These are phyloP conservation scores for Solanum arcanum DNA, from an alignment of 257 asterid genomes.

Conservation along the genomic window DNA sequence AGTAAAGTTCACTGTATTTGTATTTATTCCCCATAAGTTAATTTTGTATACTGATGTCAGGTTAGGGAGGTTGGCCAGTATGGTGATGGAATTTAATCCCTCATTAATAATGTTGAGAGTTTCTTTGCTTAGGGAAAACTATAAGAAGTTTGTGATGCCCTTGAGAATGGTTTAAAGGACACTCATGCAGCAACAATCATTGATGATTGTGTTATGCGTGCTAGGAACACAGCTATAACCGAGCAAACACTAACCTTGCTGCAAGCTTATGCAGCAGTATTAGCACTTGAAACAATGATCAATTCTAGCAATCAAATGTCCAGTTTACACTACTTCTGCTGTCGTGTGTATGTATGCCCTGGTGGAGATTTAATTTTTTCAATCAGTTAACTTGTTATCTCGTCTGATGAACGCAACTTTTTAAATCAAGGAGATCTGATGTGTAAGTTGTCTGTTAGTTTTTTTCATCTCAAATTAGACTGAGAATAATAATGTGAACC, in stretches of 20 bases:
- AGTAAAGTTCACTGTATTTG: neutral
- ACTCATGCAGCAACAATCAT: conserved; percentile 66
- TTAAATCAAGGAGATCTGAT: neutral
- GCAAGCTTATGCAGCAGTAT: conserved; percentile 62
- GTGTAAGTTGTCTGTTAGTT: neutral
- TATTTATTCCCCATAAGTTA: neutral
- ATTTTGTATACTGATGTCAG: conserved; percentile 21
- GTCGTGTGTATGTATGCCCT: neutral
- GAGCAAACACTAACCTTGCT: conserved; percentile 70
- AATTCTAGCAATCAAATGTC: neutral
- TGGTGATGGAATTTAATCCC: conserved; percentile 80
- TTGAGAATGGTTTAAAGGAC: conserved; percentile 69
- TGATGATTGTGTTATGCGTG: conserved; percentile 53
- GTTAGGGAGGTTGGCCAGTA: conserved; percentile 56
- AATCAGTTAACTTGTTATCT: neutral
- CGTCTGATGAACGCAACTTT: neutral
- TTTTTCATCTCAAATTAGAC: neutral
- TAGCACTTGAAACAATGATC: conserved; percentile 29
- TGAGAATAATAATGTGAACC: neutral
- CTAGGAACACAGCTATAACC: conserved; percentile 61
- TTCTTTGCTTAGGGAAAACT: conserved; percentile 70
- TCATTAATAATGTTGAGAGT: neutral
- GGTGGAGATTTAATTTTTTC: neutral
- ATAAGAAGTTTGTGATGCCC: conserved; percentile 72
- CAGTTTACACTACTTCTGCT: neutral